A percentile compares a stretch with the other conserved stretches of the same genome.
Evolutionary conservation across 2,329 filamentous ascomycete genomes (phyloP).

Genomic region (Chrysosphaeria jannelii): DNA sequence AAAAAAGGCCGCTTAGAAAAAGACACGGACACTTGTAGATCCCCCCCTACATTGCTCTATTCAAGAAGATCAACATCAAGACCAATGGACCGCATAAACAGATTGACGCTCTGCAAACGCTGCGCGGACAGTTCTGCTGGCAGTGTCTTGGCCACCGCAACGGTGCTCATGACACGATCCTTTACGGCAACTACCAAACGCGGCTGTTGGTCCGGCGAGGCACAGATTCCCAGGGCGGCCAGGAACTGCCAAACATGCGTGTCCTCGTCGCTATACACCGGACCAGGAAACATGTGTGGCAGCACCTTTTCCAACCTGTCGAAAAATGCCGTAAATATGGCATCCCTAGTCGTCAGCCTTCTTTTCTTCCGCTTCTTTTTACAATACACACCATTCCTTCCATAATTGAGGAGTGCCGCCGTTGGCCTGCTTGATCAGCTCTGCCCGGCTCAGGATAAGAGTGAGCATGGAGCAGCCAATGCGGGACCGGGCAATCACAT

Average conservation of each 20-base stretch:
- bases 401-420: slow-evolving; percentile 40
- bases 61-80: slow-evolving; percentile 59
- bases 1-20: slow-evolving; percentile 4
- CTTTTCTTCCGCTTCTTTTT: too few species aligned
- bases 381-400: slow-evolving; percentile 68
- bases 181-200: slow-evolving; percentile 84
- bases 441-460: slow-evolving; percentile 77
- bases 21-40: slow-evolving; percentile 3
- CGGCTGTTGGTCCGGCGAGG: slow-evolving; percentile 82
- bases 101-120: slow-evolving; percentile 71
- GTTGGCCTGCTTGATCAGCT: slow-evolving; percentile 64
- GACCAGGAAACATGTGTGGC: slow-evolving; percentile 64
- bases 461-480: slow-evolving; percentile 76
- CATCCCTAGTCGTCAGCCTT: too few species aligned
- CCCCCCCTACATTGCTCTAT: slow-evolving; percentile 4
- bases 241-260: slow-evolving; percentile 97
- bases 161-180: slow-evolving; percentile 91
- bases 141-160: slow-evolving; percentile 63
- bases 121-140: slow-evolving; percentile 61
- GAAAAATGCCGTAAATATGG: slow-evolving; percentile 65
- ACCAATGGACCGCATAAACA: slow-evolving; percentile 98
- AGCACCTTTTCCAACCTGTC: slow-evolving; percentile 61
- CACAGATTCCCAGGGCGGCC: slow-evolving; percentile 78
- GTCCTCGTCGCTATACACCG: slow-evolving; percentile 72
- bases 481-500: slow-evolving; percentile 57